Conservation (phyloP, 257 asterid species). For the Anisodus acutangulus region DNA sequence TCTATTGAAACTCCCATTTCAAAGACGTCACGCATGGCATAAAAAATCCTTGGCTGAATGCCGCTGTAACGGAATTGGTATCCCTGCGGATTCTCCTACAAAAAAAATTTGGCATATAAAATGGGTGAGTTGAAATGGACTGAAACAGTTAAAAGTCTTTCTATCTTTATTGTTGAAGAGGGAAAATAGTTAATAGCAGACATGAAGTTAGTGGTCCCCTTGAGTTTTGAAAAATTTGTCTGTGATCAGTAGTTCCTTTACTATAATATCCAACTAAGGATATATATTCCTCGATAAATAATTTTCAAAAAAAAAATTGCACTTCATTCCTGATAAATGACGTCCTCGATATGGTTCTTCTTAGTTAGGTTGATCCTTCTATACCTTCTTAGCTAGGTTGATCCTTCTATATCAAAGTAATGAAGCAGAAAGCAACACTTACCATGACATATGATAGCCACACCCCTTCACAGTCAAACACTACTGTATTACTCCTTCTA, state of each 20-base stretch:
- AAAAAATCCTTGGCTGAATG: conserved; percentile 33
- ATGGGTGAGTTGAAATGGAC: conserved; percentile 13
- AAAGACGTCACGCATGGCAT: conserved; percentile 48
- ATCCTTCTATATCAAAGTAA: conserved; percentile 10
- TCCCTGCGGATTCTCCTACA: background rate
- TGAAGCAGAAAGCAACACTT: conserved; percentile 31
- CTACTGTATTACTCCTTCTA: conserved; percentile 38
- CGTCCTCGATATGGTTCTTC: background rate
- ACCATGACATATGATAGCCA: conserved; percentile 41
- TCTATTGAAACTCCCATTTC: conserved; percentile 44
- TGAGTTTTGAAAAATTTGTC: background rate
- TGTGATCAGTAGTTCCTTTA: background rate
- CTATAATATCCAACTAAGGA: background rate
- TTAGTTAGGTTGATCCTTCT: background rate
- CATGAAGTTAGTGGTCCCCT: background rate
- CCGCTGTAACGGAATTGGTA: background rate
- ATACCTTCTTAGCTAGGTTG: background rate
- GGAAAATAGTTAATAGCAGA: background rate
- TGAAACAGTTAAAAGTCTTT: background rate
- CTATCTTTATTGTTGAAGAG: background rate
- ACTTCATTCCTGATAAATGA: background rate
- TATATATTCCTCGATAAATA: conserved; percentile 16
- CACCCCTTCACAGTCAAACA: conserved; percentile 35
- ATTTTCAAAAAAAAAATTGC: background rate
- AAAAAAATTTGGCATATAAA: background rate